Base-by-base conservation (phyloP, 2,329 filamentous ascomycete species). In the Cadophora sp. region DNA sequence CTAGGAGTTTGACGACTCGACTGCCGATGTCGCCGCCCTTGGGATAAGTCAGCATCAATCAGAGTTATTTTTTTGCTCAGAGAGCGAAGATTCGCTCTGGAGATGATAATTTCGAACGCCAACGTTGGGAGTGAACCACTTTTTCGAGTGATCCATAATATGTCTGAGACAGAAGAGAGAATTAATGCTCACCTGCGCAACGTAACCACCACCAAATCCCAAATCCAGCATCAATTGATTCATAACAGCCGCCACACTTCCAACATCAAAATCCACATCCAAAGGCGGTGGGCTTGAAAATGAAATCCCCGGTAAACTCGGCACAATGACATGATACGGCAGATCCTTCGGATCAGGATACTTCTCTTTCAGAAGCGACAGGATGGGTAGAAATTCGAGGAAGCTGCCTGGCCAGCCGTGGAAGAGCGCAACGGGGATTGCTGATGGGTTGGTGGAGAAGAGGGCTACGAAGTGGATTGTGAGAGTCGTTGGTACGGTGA, bases 191-290 rank as follows among this genome's bases (percentile, higher is more conserved):
- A 59, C 72, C 53, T 74, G 69, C 34, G 59, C 64, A 12, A 72
- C 51, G 40, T 72, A 74, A 74, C 79, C 80, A 77, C 50, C 79
- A 6, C 34, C 64, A 58, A 73, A 73, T 0, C 72, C 72, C 9
- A 74, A 62, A 27, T 65, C 62, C 22, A 64, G 31, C 68, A 74
- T 70, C 19, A 72, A 48, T 4, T 62, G 51, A 40, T 73, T 48
- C 55, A 69, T 60, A 11, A 71, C 61, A 9, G 22, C 22, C 1
- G 69, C 66, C 3, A 69, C 51, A 62, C 68, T 65, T 1, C 50
- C 46, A 73, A 71, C 81, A 77, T 3, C 77, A 76, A 64, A 78
- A 73, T 75, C 76, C 71, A 77, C 77, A 48, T 74, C 73, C 34
- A 76, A 46, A 1, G 72, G 63, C 29, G 72, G 72, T 0, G 55